Percentiles rank a stretch among this genome's conserved stretches.
Evolutionary conservation across 2,329 filamentous ascomycete species (phyloP).

Genomic region (Paraphaeosphaeria sporulosa): DNA sequence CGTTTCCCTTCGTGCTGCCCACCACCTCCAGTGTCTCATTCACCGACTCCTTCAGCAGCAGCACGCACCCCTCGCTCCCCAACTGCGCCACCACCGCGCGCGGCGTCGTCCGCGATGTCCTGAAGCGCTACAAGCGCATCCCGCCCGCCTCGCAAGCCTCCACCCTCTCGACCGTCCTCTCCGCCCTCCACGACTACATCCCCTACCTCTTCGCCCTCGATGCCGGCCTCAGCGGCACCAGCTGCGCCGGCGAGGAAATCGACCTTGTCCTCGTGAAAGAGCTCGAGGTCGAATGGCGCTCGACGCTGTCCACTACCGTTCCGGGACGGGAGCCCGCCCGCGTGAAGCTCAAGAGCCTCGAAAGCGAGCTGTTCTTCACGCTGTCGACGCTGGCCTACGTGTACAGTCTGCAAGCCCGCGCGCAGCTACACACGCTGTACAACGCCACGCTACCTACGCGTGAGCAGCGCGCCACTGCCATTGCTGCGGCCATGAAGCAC

Average conservation of each 20-base stretch:
- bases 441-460: constrained; percentile 61
- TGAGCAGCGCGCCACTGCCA: constrained; percentile 73
- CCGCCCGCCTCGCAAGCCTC: constrained; percentile 72
- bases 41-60: constrained; percentile 76
- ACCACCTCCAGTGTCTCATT: constrained; percentile 90
- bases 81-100: constrained; percentile 83
- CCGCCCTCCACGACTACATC: constrained; percentile 77
- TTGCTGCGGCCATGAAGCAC: constrained; percentile 77
- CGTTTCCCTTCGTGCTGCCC: constrained; percentile 85
- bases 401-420: constrained; percentile 75
- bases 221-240: constrained; percentile 68
- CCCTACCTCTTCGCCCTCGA: constrained; percentile 84
- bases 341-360: constrained; percentile 75
- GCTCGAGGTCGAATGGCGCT: constrained; percentile 80
- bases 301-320: constrained; percentile 73
- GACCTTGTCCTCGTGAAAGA: constrained; percentile 71
- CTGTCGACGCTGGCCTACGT: constrained; percentile 79
- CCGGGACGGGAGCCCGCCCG: constrained; percentile 67
- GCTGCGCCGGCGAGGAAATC: constrained; percentile 67
- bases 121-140: constrained; percentile 92
- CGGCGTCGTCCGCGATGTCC: constrained; percentile 78
- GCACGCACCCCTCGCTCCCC: constrained; percentile 88
- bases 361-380: constrained; percentile 83
- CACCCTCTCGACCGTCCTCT: constrained; percentile 74
- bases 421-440: constrained; percentile 76